phyloP scores from a whole-genome alignment of 176 grass and related monocot species.

The Dendrocalamus sinicus region DNA sequence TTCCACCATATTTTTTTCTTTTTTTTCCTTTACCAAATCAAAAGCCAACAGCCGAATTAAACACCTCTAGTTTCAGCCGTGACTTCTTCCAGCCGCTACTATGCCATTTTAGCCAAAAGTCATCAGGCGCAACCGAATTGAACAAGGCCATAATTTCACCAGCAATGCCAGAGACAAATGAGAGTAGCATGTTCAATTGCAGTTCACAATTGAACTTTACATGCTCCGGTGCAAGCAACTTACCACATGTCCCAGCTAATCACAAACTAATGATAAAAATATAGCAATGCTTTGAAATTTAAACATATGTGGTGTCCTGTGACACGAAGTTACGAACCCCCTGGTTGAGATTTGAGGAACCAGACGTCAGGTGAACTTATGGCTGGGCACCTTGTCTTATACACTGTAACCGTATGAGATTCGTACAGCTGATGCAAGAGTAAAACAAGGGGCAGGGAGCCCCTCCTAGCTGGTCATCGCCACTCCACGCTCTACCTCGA shows the following conservation, averaged over 20 bases:
- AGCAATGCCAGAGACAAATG: neutral
- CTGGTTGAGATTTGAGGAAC: neutral
- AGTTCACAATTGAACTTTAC: neutral
- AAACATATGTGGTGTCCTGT: neutral
- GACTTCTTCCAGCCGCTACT: no score
- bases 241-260: neutral
- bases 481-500: neutral
- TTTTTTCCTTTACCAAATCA: no score
- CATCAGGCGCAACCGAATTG: no score
- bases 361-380: neutral
- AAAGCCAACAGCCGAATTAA: no score
- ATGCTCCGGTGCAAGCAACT: neutral
- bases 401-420: neutral
- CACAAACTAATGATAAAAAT: neutral
- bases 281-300: neutral
- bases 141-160: neutral
- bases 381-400: neutral
- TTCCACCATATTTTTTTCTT: no score
- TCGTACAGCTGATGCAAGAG: neutral
- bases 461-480: neutral
- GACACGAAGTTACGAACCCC: neutral
- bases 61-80: no score
- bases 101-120: no score
- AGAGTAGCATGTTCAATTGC: neutral
- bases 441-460: neutral